A percentile compares a stretch with the other conserved stretches of the same genome.
Evolutionary conservation across 2,329 filamentous ascomycete species (phyloP).

Genomic region (Dryadomyces quercivorus): DNA sequence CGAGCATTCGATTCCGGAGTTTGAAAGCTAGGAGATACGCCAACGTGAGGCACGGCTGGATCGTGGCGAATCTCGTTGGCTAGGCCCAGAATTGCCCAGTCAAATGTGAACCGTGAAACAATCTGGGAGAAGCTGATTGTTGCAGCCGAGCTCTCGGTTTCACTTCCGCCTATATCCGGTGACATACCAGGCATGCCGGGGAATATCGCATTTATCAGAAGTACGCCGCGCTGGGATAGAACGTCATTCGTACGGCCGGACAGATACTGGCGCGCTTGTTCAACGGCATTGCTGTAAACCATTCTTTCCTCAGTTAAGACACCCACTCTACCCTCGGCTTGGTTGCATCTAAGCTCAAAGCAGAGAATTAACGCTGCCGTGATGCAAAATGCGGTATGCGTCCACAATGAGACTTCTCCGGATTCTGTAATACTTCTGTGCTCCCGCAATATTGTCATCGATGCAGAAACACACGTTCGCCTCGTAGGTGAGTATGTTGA

Average conservation of each 20-base stretch:
- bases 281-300: slow-evolving; percentile 9
- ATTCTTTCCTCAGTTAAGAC: background rate
- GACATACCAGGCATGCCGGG: background rate
- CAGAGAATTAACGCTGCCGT: slow-evolving; percentile 15
- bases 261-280: slow-evolving; percentile 10
- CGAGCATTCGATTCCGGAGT: background rate
- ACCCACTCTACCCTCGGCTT: background rate
- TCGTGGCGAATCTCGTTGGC: slow-evolving; percentile 4
- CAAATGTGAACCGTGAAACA: slow-evolving; percentile 8
- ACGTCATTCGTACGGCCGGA: slow-evolving; percentile 10
- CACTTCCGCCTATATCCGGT: background rate
- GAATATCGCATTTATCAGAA: slow-evolving; percentile 13
- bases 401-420: slow-evolving; percentile 16
- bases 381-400: slow-evolving; percentile 17
- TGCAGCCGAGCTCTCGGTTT: background rate
- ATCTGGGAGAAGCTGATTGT: slow-evolving; percentile 10
- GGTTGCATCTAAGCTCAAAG: slow-evolving; percentile 13
- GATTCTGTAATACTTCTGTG: slow-evolving; percentile 12
- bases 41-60: background rate
- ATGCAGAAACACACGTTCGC: slow-evolving; percentile 22
- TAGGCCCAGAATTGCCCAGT: slow-evolving; percentile 11
- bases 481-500: slow-evolving; percentile 18
- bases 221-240: slow-evolving; percentile 12
- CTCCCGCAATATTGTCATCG: slow-evolving; percentile 21
- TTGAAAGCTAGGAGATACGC: background rate